Evolutionary conservation across 2,329 filamentous ascomycete species (phyloP).

Genomic region (Thelonectria discophora): DNA sequence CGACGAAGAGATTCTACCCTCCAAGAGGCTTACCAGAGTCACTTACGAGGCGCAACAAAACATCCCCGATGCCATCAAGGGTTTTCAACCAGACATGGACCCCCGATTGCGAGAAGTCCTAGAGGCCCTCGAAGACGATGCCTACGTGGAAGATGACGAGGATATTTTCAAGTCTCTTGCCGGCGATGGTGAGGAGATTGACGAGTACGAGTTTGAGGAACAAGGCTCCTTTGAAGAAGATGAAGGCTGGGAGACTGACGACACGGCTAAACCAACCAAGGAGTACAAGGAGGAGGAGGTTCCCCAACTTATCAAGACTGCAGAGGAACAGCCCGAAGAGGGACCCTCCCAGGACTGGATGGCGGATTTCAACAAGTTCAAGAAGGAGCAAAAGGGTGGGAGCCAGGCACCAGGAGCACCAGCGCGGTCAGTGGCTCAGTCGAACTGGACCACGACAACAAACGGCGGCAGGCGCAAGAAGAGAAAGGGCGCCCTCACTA

Average conservation of each 20-base stretch:
- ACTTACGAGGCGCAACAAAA: constrained; percentile 95
- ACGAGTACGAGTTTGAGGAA: constrained; percentile 82
- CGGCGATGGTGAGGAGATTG: constrained; percentile 74
- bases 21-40: constrained; percentile 77
- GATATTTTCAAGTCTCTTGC: constrained; percentile 82
- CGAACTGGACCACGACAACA: constrained; percentile 78
- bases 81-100: constrained; percentile 98
- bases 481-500: constrained; percentile 91
- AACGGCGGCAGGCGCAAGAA: constrained; percentile 89
- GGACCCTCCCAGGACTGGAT: constrained; percentile 83
- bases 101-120: constrained; percentile 88
- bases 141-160: constrained; percentile 89
- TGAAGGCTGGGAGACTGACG: constrained; percentile 94
- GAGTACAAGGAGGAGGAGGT: constrained; percentile 62
- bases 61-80: constrained; percentile 87
- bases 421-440: constrained; percentile 71
- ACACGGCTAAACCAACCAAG: constrained; percentile 79
- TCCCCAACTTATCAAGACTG: constrained; percentile 58
- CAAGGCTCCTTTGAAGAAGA: constrained; percentile 63
- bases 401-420: constrained; percentile 52
- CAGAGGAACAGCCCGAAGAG: constrained; percentile 63
- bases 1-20: constrained; percentile 79
- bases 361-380: constrained; percentile 93
- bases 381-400: constrained; percentile 73
- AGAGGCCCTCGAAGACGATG: constrained; percentile 94